Conservation (phyloP, 257 asterid species). For the Capsicum pubescens region DNA sequence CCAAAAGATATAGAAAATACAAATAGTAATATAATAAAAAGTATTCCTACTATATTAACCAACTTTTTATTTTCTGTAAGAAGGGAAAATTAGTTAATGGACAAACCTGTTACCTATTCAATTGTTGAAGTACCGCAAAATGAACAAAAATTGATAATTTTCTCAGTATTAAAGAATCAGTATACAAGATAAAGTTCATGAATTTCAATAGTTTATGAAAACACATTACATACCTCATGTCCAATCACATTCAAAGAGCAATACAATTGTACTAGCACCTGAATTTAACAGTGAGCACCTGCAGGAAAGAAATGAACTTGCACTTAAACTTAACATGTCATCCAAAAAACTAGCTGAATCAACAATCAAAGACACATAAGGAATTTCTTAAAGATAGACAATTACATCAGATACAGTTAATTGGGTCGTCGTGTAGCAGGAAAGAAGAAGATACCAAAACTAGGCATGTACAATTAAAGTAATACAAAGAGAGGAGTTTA, state of each 20-base stretch:
- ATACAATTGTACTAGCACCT: no score
- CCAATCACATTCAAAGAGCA: no score
- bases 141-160: slow-evolving; percentile 28
- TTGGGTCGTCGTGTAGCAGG: background rate
- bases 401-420: background rate
- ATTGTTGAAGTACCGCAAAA: slow-evolving; percentile 91
- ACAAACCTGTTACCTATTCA: slow-evolving; percentile 97
- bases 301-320: slow-evolving; percentile 3
- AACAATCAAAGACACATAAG: background rate
- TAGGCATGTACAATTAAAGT: background rate
- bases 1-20: background rate
- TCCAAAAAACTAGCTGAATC: background rate
- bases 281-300: background rate
- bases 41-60: background rate
- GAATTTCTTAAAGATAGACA: background rate
- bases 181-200: background rate
- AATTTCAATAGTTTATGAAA: background rate
- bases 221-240: slow-evolving; percentile 66
- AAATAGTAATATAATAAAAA: background rate
- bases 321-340: background rate
- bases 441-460: background rate
- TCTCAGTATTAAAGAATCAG: background rate
- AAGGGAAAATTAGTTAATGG: background rate
- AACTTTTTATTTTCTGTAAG: background rate
- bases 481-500: background rate